These are phyloP conservation scores for Arthrobotrys sphaeroides DNA, from an alignment of 2,329 filamentous ascomycete species.

Conservation along the genomic window DNA sequence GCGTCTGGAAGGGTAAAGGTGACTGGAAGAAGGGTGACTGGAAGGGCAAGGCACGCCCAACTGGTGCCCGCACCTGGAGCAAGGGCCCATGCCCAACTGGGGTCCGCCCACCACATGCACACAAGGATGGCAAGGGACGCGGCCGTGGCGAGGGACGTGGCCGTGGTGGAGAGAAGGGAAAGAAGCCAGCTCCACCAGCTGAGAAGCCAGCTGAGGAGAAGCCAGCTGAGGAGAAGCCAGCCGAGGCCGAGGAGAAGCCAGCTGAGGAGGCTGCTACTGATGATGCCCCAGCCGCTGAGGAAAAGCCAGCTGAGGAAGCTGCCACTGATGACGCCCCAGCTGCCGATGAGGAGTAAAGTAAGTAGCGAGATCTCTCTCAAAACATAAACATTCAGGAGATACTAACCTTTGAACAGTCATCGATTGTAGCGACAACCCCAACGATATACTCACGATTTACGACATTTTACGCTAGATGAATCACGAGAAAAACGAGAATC, in stretches of 20 bases:
- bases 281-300: not conserved
- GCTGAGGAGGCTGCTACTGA: not conserved
- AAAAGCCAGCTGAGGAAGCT: not conserved
- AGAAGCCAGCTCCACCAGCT: not conserved
- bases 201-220: not conserved
- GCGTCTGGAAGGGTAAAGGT: constrained; percentile 12
- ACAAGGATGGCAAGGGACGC: not conserved
- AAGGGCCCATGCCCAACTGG: constrained; percentile 8
- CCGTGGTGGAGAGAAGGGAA: not conserved
- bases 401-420: not conserved
- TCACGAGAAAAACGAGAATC: not conserved
- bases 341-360: not conserved
- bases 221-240: not conserved
- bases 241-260: not conserved
- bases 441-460: not conserved
- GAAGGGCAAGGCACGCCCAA: not conserved
- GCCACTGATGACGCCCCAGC: not conserved
- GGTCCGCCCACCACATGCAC: not conserved
- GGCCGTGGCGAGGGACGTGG: not conserved
- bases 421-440: not conserved
- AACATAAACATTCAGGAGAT: not conserved
- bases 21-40: not conserved
- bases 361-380: not conserved
- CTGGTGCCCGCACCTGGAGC: not conserved
- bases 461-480: not conserved